Percentiles rank a stretch among this genome's conserved stretches.
Evolutionary conservation across 495 filamentous ascomycete species (phyloP).

Genomic region (Penicillium mononematosum): DNA sequence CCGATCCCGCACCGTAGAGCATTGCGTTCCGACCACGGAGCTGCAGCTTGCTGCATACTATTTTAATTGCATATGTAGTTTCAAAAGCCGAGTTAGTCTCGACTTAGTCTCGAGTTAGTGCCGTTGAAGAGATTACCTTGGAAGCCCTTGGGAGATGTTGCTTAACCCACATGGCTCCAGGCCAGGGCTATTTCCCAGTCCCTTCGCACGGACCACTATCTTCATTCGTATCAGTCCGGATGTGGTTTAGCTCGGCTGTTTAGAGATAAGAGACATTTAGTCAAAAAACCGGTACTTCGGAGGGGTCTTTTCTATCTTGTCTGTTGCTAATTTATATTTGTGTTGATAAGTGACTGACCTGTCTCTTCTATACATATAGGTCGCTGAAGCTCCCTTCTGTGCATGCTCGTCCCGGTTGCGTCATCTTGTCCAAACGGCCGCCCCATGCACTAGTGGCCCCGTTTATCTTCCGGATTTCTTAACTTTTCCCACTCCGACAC

Average conservation of each 20-base stretch:
- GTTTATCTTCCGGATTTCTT: conserved; percentile 17
- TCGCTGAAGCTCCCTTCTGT: neutral
- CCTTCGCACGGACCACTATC: neutral
- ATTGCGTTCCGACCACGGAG: neutral
- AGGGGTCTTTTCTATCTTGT: neutral
- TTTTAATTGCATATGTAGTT: neutral
- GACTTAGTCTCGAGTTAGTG: neutral
- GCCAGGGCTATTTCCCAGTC: neutral
- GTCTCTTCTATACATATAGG: neutral
- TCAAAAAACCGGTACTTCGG: conserved; percentile 4
- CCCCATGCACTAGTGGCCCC: conserved; percentile 26
- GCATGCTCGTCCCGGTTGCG: conserved; percentile 19
- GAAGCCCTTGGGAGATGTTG: neutral
- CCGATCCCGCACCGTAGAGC: neutral
- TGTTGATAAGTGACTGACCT: neutral
- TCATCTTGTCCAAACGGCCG: conserved; percentile 24
- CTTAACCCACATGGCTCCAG: neutral
- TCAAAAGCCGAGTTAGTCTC: neutral
- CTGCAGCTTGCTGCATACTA: neutral
- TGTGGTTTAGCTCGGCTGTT: neutral
- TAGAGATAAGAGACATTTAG: conserved; percentile 11
- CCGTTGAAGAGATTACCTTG: neutral
- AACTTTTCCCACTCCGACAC: neutral
- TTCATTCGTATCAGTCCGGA: conserved; percentile 3
- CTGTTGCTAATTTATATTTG: conserved; percentile 5